Base-by-base conservation (phyloP, 495 filamentous ascomycete genomes). In the Platismatia glauca region DNA sequence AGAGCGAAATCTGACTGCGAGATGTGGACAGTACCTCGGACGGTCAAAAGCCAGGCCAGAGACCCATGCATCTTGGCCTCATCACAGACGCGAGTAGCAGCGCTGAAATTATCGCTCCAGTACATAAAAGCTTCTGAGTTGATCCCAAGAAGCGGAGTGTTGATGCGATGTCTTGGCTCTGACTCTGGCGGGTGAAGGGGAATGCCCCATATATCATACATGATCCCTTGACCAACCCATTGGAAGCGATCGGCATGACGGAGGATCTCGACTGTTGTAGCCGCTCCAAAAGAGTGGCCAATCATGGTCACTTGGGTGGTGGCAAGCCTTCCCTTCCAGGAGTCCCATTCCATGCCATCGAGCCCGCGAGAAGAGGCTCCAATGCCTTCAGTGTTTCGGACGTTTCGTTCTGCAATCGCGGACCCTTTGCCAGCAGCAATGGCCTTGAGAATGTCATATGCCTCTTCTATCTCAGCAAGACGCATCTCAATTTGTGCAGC, bases 61-160 rank as follows among this genome's bases (percentile, higher is more conserved):
- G 76, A 71, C n/a, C 74, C 75, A 7, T 76, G 71, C 12, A 72
- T 71, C 55, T 69, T 76, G 5, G 80, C 78, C 70, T 85, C 81
- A 24, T 75, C 68, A 66, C 78, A 80, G 13, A 85, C 68, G 16
- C 70, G 65, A 65, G 76, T 70, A 29, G 85, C 72, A 43, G 77
- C 73, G 38, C 78, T 69, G 63, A 81, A 82, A 66, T 84, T 86
- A 20, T 77, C 74, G 35, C 75, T 74, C 83, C 83, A 84, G 69
- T 84, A 79, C 73, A 82, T 82, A 69, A 84, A 85, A 7, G 81
- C 84, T 71, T 86, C 81, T 18, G 77, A 80, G 63, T 84, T 85
- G 70, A 86, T 78, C 22, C 76, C 79, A 18, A 84, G 70, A 16
- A 86, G 67, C 22, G 82, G 83, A 34, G 74, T 72, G 58, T 71